Evolutionary conservation across 495 filamentous ascomycete genomes (phyloP).

Genomic region (Annulohypoxylon moriforme): DNA sequence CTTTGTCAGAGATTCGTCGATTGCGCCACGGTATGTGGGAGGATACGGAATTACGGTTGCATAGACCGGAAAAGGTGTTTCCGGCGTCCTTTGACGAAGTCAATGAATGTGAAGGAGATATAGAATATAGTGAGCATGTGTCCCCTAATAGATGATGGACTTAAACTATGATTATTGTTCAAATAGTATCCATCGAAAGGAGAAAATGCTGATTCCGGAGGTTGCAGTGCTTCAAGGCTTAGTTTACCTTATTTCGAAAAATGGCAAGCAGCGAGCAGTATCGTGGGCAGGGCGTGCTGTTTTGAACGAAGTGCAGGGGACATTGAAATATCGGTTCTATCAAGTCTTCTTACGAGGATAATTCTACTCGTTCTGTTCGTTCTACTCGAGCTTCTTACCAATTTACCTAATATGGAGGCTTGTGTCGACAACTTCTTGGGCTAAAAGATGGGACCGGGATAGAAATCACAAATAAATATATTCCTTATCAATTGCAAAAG

Average conservation of each 20-base stretch:
- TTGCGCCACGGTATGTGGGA: constrained; percentile 46
- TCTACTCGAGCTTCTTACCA: no score
- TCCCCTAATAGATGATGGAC: neutral
- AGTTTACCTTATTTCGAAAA: constrained; percentile 37
- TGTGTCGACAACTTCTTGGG: no score
- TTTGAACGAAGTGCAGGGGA: constrained; percentile 32
- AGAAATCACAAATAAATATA: neutral
- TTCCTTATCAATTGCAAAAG: neutral
- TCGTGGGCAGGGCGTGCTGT: constrained; percentile 46
- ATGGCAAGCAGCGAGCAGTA: constrained; percentile 15
- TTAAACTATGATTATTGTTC: neutral
- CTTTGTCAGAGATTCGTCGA: constrained; percentile 34
- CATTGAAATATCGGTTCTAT: constrained; percentile 43
- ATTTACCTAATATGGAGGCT: neutral
- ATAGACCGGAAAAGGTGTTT: constrained; percentile 50
- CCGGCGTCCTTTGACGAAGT: constrained; percentile 40
- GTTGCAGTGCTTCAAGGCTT: constrained; percentile 46
- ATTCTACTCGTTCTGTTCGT: no score
- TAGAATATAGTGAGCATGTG: constrained; percentile 43
- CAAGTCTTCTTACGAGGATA: constrained; percentile 46
- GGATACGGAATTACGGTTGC: constrained; percentile 45
- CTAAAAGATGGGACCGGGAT: no score
- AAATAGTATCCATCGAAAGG: neutral
- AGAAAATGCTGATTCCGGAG: neutral
- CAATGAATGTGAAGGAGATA: constrained; percentile 5